Evolutionary conservation across 106 monocot species (phyloP), one percentile per base, ranked within the genome.

Genomic region (Platanthera guangdongensis): DNA sequence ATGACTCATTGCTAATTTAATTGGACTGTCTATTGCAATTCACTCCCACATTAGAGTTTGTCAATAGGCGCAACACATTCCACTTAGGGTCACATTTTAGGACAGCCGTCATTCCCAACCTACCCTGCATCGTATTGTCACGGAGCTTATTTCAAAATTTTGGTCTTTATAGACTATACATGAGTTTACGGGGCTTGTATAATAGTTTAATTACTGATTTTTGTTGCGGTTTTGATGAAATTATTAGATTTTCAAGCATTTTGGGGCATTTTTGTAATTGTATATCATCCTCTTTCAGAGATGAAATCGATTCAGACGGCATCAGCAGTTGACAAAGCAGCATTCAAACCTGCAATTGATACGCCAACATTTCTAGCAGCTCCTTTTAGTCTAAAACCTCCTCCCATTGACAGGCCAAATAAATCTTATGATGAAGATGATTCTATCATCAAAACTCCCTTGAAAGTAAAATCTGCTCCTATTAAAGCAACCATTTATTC

Each of bases 381-480:
- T 76, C 82, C 90, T 71, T 47, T 88, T 77, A 78, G 54, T 14
- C 75, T 91, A 25, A 87, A 85, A 74, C 88, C 86, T 79, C 90
- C 90, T 54, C 83, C 88, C 2, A 47, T 71, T 78, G 87, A 82
- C 57, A 50, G 49, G 72, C 62, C 48, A 25, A 80, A 74, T 22
- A 89, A 87, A 73, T 89, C 87, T 25, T 80, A 78, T 72, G 85
- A 81, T 74, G 89, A 87, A 68, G 77, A 90, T 77, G 85, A 93
- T 62, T 39, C 28, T 47, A 45, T 68, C 14, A 87, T 57, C 49
- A 84, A 81, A 75, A 73, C 79, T 46, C 21, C 67, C 16, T 62
- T 57, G 21, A 83, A 81, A 72, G 62, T 45, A 57, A 74, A 47
- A 52, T 16, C 48, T 16, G 50, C 76, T 74, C 54, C 82, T 49